These are phyloP conservation scores for Annulohypoxylon stygium DNA, from an alignment of 495 filamentous ascomycete species.

Conservation along the genomic window DNA sequence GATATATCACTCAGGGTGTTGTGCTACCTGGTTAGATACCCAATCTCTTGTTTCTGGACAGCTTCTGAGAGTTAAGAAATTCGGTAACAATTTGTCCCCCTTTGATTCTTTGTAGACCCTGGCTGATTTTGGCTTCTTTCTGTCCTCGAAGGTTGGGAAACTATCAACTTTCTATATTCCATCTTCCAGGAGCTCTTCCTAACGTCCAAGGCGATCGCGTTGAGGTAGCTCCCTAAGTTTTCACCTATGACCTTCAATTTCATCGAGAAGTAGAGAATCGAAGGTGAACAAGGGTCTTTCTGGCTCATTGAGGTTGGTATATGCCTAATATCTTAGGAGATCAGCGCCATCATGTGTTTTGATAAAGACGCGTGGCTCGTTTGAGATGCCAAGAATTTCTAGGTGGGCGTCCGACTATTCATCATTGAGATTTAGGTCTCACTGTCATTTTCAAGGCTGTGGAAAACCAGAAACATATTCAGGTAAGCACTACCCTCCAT, in stretches of 20 bases:
- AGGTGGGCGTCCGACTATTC: not conserved
- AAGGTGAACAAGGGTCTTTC: not conserved
- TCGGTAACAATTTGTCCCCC: not conserved
- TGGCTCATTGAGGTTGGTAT: not conserved
- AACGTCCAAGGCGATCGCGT: no score
- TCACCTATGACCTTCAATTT: not conserved
- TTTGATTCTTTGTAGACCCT: not conserved
- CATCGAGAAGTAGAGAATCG: not conserved
- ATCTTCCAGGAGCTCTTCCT: not conserved
- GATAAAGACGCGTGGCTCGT: not conserved
- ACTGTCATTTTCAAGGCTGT: not conserved
- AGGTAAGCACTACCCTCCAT: not conserved
- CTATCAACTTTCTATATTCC: not conserved
- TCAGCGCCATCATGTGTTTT: not conserved
- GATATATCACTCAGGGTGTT: not conserved
- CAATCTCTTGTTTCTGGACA: not conserved
- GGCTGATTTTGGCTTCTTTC: not conserved
- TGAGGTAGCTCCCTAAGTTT: no score
- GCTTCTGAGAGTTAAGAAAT: not conserved
- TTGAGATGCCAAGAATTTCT: not conserved
- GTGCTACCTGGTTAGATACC: not conserved
- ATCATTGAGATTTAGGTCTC: not conserved
- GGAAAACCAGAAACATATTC: not conserved
- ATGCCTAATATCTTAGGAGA: not conserved
- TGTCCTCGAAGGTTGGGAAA: not conserved